phyloP scores from a whole-genome alignment of 805 yeast genomes.

The Starmerella etchellsii region DNA sequence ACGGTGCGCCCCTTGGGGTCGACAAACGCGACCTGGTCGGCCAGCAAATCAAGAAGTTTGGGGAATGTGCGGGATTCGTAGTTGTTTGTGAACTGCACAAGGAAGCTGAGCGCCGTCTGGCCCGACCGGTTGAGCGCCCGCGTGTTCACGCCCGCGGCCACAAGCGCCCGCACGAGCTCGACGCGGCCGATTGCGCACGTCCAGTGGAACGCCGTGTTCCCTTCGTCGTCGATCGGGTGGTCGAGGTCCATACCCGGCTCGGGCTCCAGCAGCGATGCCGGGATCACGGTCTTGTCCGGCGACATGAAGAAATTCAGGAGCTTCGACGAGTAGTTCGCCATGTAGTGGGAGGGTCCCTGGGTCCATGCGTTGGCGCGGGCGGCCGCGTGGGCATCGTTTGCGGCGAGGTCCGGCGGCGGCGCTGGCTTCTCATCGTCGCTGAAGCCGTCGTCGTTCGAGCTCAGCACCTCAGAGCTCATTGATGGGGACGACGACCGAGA shows the following conservation, averaged over 20 bases:
- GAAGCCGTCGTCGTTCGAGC: constrained; percentile 17
- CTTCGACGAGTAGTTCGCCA: constrained; percentile 34
- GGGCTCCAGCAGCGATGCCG: constrained; percentile 51
- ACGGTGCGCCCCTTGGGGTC: constrained; percentile 66
- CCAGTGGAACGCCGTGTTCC: constrained; percentile 94
- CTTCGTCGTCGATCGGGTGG: constrained; percentile 83
- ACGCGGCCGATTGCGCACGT: constrained; percentile 90
- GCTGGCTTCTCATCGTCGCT: constrained; percentile 7
- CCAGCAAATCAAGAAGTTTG: constrained; percentile 58
- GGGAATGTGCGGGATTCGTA: constrained; percentile 71
- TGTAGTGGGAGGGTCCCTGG: constrained; percentile 15
- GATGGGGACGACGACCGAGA: constrained; percentile 13
- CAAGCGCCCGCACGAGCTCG: constrained; percentile 59
- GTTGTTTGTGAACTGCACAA: constrained; percentile 79
- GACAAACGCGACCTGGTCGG: constrained; percentile 62
- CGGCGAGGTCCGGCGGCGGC: neutral
- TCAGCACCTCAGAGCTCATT: constrained; percentile 16
- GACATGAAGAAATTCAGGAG: constrained; percentile 43
- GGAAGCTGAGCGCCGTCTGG: constrained; percentile 75
- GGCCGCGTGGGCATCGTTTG: neutral
- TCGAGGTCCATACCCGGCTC: constrained; percentile 55
- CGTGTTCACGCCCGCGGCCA: constrained; percentile 63
- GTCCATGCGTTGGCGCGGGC: neutral
- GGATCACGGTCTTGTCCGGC: constrained; percentile 46
- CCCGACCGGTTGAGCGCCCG: constrained; percentile 52